Evolutionary conservation across 768 basidiomycete species (phyloP).

Genomic region (Boletus rufocinnamomeus): DNA sequence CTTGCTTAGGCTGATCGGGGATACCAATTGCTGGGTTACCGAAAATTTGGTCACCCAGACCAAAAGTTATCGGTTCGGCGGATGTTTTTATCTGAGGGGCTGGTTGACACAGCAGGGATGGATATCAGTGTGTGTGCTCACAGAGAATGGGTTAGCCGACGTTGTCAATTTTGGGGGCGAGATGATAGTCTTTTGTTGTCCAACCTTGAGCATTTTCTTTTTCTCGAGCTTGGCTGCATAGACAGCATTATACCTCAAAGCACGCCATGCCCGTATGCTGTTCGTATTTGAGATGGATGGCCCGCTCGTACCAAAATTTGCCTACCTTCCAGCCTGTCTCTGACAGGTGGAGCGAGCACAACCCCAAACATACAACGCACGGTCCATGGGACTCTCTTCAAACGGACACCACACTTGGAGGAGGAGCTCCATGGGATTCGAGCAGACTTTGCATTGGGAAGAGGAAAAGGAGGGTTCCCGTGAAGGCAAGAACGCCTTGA

Average conservation of each 20-base stretch:
- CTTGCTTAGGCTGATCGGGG: constrained; percentile 17
- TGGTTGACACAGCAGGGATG: constrained; percentile 1
- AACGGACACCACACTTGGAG: constrained; percentile 91
- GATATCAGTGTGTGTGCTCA: constrained; percentile 35
- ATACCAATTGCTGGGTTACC: constrained; percentile 36
- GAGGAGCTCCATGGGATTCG: constrained; percentile 74
- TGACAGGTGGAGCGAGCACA: constrained; percentile 74
- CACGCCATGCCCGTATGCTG: constrained; percentile 83
- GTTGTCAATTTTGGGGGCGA: constrained; percentile 33
- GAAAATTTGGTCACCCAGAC: constrained; percentile 70
- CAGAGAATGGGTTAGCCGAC: constrained; percentile 70
- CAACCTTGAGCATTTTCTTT: constrained; percentile 47
- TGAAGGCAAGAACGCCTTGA: constrained; percentile 72
- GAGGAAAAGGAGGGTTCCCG: constrained; percentile 61
- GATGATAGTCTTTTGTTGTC: constrained; percentile 38
- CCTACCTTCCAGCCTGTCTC: constrained; percentile 75
- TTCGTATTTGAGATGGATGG: constrained; percentile 15
- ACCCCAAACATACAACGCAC: constrained; percentile 84
- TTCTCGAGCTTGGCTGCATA: constrained; percentile 75
- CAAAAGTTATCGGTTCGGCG: constrained; percentile 42
- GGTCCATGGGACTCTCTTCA: constrained; percentile 81
- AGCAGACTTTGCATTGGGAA: constrained; percentile 72
- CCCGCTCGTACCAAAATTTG: neutral
- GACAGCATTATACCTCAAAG: constrained; percentile 65
- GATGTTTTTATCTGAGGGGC: constrained; percentile 29